These are phyloP conservation scores for Neospermospora avenae DNA, from an alignment of 2,329 filamentous ascomycete genomes.

Conservation along the genomic window DNA sequence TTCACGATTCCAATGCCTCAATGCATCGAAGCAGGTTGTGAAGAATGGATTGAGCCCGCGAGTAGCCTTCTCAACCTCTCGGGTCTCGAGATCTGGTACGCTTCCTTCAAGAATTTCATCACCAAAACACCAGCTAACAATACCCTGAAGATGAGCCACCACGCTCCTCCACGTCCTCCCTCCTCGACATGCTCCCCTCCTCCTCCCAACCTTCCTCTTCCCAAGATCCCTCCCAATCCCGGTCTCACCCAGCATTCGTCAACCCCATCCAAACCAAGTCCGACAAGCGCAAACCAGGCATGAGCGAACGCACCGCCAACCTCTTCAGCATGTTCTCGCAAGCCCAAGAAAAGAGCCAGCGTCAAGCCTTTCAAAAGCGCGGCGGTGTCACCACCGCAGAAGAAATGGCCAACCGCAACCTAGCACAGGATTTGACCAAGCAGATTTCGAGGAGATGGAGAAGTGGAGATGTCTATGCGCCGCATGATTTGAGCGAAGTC, in stretches of 20 bases:
- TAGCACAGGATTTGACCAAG: conserved; percentile 49
- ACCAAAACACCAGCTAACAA: conserved; percentile 9
- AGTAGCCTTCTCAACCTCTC: conserved; percentile 31
- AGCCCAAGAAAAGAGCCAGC: not conserved
- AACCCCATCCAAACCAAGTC: not conserved
- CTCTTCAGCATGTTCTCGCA: not conserved
- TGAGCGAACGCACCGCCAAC: not conserved
- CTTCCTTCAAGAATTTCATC: conserved; percentile 5
- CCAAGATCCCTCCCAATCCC: not conserved
- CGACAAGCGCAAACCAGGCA: not conserved
- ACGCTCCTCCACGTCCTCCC: conserved; percentile 3
- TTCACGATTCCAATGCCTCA: conserved; percentile 33
- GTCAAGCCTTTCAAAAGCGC: not conserved
- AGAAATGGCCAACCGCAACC: not conserved
- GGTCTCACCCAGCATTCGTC: not conserved
- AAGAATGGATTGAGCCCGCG: conserved; percentile 11
- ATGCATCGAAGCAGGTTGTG: conserved; percentile 18
- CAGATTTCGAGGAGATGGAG: conserved; percentile 71
- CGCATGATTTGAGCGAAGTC: conserved; percentile 74
- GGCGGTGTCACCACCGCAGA: not conserved
- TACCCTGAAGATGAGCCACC: conserved; percentile 3
- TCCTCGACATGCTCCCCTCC: conserved; percentile 13
- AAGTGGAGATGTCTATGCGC: conserved; percentile 82
- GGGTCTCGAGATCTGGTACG: conserved; percentile 26
- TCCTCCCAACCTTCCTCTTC: no score